These are phyloP conservation scores for Triticum timopheevii DNA, from an alignment of 176 grass and related monocot genomes.

Conservation along the genomic window DNA sequence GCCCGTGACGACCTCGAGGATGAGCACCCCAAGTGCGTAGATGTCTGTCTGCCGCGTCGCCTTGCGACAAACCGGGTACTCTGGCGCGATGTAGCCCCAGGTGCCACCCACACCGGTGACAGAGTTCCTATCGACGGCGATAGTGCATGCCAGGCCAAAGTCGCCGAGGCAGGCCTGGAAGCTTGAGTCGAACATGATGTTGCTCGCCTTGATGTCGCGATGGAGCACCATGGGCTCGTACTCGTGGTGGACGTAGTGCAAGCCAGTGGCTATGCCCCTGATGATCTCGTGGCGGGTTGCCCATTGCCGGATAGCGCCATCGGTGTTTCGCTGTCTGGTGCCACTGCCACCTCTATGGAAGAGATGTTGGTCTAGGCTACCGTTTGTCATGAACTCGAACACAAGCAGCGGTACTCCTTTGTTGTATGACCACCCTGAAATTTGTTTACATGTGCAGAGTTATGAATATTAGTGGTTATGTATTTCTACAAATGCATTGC, in stretches of 20 bases:
- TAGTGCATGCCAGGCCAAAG: conserved; percentile 7
- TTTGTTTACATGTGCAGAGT: background rate
- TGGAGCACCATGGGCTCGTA: too few species aligned
- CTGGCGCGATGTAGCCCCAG: conserved; percentile 23
- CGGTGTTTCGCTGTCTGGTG: background rate
- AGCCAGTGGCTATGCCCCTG: too few species aligned
- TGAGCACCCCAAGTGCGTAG: conserved; percentile 9
- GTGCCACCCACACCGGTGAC: conserved; percentile 15
- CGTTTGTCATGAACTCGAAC: background rate
- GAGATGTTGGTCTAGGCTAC: conserved; percentile 11
- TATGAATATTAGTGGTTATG: background rate
- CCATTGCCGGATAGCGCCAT: background rate
- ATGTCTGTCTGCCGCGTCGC: conserved; percentile 22
- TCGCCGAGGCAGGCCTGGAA: conserved; percentile 4
- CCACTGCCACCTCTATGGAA: background rate
- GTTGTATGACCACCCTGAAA: conserved; percentile 31
- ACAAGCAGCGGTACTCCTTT: background rate
- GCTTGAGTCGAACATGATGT: background rate
- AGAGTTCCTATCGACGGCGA: background rate
- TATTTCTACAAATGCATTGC: background rate
- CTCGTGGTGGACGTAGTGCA: too few species aligned
- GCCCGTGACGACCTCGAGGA: conserved; percentile 7
- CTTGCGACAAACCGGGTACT: background rate
- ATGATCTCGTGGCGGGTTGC: background rate
- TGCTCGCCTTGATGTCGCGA: too few species aligned